Base-by-base conservation (phyloP, 345 rosid genomes). In the Eucalyptus sp. region DNA sequence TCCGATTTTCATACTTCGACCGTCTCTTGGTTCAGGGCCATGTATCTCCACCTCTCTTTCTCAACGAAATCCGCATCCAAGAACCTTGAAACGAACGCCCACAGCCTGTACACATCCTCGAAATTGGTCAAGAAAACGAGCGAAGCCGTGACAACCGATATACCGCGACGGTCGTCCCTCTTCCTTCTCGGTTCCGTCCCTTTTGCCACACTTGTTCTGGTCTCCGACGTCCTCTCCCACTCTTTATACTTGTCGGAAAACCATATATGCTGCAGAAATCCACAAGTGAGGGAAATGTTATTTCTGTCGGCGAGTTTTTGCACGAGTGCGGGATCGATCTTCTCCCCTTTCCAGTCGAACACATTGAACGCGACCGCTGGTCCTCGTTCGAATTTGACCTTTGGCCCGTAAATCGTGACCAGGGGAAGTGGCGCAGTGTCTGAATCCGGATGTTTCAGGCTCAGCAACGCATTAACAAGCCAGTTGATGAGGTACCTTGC, bases 31-130 rank as follows among this genome's bases (percentile, higher is more conserved):
- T 96, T 96, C 64, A 96, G 94, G 90, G 97, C 96, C 56, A 88
- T 90, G 90, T 94, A 94, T 88, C 99, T 93, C 99, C 99, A 96
- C 86, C 92, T 94, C 93, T 96, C 99, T 88, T 97, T 96, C 96
- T 96, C 97, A 24, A 97, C 95, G 89, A 96, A 97, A 90, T 97
- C 99, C 3, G 98, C 99, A 89, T 97, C 99, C 91, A 97, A 88
- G 89, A 97, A 97, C 86, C 94, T 87, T 17, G 99, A 94, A 88
- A 95, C 94, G 92, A 97, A 96, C 48, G 87, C 91, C 99, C 99
- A 97, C 41, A 96, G 91, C 94, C 93, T 94, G 83, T 95, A 94
- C 31, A 93, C 90, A 68, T 97, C 99, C 86, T 95, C 98, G 86
- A 96, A 97, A 89, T 94, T 94, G 41, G 97, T 96, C 95, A 96